Conservation (phyloP, 352 stramenopile species). For the Globisporangium canariense region DNA sequence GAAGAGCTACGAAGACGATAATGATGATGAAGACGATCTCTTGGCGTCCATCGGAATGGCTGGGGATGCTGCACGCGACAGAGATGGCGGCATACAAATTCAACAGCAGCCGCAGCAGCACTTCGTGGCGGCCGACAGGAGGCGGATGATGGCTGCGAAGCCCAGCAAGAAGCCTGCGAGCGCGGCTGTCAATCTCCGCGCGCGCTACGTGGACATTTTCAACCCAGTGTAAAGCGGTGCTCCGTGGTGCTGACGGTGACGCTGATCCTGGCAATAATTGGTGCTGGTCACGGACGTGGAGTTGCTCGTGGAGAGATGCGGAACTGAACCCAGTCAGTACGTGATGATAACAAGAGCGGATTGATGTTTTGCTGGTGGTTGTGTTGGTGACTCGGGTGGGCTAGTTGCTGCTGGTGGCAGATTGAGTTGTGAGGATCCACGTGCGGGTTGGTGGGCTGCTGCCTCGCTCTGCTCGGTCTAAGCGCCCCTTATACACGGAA, state of each 20-base stretch:
- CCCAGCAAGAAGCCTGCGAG: conserved; percentile 19
- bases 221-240: conserved; percentile 12
- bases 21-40: background rate
- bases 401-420: background rate
- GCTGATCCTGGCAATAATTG: no score
- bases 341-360: background rate
- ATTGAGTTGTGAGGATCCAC: conserved; percentile 8
- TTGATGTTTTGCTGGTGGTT: background rate
- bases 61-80: background rate
- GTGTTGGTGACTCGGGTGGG: background rate
- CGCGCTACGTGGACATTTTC: conserved; percentile 46
- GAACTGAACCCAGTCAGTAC: no score
- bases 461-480: no score
- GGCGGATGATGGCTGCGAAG: background rate
- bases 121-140: conserved; percentile 13
- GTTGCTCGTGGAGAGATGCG: no score
- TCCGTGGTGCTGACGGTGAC: no score
- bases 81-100: background rate
- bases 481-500: no score
- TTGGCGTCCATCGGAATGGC: background rate
- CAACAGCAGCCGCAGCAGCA: background rate
- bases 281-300: no score
- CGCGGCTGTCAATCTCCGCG: conserved; percentile 18
- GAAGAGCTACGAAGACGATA: background rate
- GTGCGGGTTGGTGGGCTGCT: background rate